These are phyloP conservation scores for Lactarius sp. DNA, from an alignment of 768 basidiomycete genomes.

Conservation along the genomic window DNA sequence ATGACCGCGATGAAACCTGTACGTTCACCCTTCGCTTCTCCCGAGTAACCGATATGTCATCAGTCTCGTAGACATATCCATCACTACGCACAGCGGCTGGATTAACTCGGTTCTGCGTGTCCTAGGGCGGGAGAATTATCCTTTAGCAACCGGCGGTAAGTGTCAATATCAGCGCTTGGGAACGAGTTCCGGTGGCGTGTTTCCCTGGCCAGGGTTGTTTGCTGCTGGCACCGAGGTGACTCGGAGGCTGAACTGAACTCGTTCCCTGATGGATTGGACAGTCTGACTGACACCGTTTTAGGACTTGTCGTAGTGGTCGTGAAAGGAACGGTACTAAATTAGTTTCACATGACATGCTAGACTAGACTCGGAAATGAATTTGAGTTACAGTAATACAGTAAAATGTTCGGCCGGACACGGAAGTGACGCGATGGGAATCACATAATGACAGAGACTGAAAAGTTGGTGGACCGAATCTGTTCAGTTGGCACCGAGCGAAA, in stretches of 20 bases:
- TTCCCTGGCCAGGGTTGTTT: background rate
- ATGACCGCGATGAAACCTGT: conserved; percentile 19
- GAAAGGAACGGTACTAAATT: conserved; percentile 10
- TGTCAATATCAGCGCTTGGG: background rate
- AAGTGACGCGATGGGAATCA: too few relatives aligned
- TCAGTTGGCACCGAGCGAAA: too few relatives aligned
- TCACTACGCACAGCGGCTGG: conserved; percentile 23
- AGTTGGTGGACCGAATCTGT: too few relatives aligned
- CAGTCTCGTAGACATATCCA: conserved; percentile 18
- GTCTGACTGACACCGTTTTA: background rate
- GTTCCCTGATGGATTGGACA: background rate
- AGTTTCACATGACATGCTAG: background rate
- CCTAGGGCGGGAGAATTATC: conserved; percentile 17
- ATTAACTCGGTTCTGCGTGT: conserved; percentile 17
- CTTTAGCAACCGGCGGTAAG: conserved; percentile 24
- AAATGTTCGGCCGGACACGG: too few relatives aligned
- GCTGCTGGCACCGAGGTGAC: background rate
- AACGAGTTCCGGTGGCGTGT: background rate
- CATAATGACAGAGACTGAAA: too few relatives aligned
- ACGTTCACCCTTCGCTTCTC: background rate
- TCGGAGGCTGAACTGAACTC: background rate
- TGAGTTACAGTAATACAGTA: too few relatives aligned
- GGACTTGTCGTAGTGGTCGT: conserved; percentile 22
- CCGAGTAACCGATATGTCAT: too few relatives aligned
- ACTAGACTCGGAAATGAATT: too few relatives aligned